Conservation (phyloP, 2,329 filamentous ascomycete genomes). For the Penicillium sp. region DNA sequence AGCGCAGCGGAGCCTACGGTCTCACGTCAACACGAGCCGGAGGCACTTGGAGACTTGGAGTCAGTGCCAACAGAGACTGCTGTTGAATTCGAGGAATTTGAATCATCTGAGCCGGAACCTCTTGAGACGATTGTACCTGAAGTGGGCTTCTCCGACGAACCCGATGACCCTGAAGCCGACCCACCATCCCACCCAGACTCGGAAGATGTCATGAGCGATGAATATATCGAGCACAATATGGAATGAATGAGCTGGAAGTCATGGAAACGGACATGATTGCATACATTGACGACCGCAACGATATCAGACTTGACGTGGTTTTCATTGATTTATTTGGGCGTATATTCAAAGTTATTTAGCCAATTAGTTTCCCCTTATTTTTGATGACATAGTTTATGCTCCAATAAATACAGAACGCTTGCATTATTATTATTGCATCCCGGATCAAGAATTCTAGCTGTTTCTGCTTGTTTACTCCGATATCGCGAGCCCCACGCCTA, state of each 20-base stretch:
- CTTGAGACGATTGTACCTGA: no score
- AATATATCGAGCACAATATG: neutral
- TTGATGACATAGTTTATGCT: no score
- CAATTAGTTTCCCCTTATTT: slow-evolving; percentile 9
- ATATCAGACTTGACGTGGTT: slow-evolving; percentile 12
- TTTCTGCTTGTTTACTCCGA: no score
- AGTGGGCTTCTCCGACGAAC: no score
- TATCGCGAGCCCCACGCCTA: no score
- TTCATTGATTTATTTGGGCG: slow-evolving; percentile 6
- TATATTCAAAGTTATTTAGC: slow-evolving; percentile 9
- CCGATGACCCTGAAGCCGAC: no score
- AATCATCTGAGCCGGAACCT: neutral
- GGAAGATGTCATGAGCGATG: neutral
- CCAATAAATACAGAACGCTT: no score
- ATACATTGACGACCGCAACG: slow-evolving; percentile 16
- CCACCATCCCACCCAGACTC: no score
- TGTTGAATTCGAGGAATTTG: neutral
- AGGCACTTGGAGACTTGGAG: neutral
- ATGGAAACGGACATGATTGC: neutral
- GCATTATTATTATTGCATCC: no score
- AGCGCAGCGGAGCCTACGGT: no score
- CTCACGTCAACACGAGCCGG: neutral
- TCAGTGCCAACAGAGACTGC: neutral
- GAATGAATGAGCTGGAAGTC: neutral
- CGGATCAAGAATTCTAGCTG: no score